Base-by-base conservation (phyloP, 371 early-diverging fungal species). In the Capniomyces stellatus region DNA sequence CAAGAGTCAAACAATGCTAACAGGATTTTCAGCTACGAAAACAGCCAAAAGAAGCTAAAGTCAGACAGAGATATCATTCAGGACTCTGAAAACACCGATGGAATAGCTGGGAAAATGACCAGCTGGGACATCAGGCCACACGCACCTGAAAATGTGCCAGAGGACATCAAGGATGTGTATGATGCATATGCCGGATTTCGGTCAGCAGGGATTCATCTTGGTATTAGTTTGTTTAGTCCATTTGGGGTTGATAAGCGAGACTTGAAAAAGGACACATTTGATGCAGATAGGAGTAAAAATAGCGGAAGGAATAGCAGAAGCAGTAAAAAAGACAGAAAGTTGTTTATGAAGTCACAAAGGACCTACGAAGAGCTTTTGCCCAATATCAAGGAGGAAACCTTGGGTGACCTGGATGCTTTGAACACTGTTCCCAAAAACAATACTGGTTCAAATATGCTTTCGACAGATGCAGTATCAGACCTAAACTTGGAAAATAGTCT, bases 41-140 rank as follows among this genome's bases (percentile, higher is more conserved):
- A 49, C 3, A 4, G 29, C 10, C 60, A 1, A 62, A 58, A 46
- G 15, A 21, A 1, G 8, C 52, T 18, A 59, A 66, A 18, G 29
- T 54, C 19, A 55, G 69, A 18, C 64, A 55, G 22, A 4, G 10
- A 23, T 8, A 51, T 51, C 8, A n/a, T n/a, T n/a, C 35, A 35
- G 15, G 6, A 6, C 15, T 35, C 15, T 6, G 35, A 35, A 35
- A 35, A 35, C 35, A 15, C 10, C 35, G 15, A 6, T 35, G 35
- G 15, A 35, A 35, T 10, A 10, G 35, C 6, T 6, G 6, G 15
- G 6, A 35, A 35, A 15, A 25, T 29, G 46, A 64, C 63, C 31
- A 66, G 69, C 31, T 68, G 68, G 68, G 64, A 68, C 12, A 67
- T 68, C 1, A 60, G 58, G 31, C 69, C 68, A 6, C 67, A 66